Percentiles rank a stretch among this genome's conserved stretches.
Evolutionary conservation across 306 rosid species (phyloP).

Genomic region (Chamaecrista fasciculata): DNA sequence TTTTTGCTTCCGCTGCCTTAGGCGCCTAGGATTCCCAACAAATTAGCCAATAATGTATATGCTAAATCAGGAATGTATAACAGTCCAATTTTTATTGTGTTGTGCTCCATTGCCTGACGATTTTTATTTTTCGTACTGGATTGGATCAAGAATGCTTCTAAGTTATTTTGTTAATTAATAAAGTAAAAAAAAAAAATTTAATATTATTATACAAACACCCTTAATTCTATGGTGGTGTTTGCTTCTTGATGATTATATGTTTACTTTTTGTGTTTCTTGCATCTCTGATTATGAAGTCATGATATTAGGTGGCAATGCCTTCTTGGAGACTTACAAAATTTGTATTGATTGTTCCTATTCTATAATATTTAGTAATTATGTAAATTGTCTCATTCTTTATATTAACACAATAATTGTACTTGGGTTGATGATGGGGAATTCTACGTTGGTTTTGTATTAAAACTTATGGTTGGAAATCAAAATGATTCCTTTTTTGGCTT

Average conservation of each 20-base stretch:
- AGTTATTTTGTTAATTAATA: constrained; percentile 11
- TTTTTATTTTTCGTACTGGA: constrained; percentile 18
- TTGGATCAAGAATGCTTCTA: constrained; percentile 8
- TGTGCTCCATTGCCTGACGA: background rate
- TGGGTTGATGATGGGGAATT: constrained; percentile 1
- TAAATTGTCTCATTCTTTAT: background rate
- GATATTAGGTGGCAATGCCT: background rate
- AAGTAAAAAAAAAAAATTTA: background rate
- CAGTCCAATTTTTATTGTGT: background rate
- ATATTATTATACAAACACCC: background rate
- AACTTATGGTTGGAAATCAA: background rate
- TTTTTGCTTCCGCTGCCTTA: too few relatives aligned
- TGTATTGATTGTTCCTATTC: background rate
- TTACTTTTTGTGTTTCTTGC: constrained; percentile 9
- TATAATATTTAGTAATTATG: constrained; percentile 2
- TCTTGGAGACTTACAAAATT: background rate
- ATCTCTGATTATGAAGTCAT: background rate
- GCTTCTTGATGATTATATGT: too few relatives aligned
- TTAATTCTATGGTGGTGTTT: background rate
- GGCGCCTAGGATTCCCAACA: too few relatives aligned
- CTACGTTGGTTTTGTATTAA: background rate
- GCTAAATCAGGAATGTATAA: background rate
- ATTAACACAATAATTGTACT: constrained; percentile 10
- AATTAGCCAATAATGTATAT: background rate
- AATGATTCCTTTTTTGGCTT: constrained; percentile 9